Conservation (phyloP, 306 rosid species). For the Albizia julibrissin region DNA sequence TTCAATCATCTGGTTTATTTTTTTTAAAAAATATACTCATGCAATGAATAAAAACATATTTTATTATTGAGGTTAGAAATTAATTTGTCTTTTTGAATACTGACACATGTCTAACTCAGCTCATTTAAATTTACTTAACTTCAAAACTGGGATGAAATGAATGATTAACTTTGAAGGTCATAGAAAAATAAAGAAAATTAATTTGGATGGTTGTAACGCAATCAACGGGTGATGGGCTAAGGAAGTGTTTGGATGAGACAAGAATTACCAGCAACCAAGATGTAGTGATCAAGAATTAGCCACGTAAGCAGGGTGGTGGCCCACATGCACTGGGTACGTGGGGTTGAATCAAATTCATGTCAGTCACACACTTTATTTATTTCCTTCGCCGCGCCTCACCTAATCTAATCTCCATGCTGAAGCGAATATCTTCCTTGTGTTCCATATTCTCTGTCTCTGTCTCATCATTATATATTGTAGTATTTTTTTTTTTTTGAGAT, state of each 20-base stretch:
- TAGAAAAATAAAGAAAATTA: background rate
- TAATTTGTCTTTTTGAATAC: too few relatives aligned
- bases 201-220: background rate
- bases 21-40: too few relatives aligned
- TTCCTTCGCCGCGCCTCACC: background rate
- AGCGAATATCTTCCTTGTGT: background rate
- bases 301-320: slow-evolving; percentile 14
- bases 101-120: too few relatives aligned
- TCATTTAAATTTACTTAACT: too few relatives aligned
- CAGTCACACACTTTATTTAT: background rate
- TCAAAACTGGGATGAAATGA: too few relatives aligned
- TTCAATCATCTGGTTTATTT: too few relatives aligned
- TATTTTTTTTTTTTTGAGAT: too few relatives aligned
- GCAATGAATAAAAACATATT: too few relatives aligned
- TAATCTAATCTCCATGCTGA: background rate
- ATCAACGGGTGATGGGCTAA: background rate
- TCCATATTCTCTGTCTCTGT: background rate
- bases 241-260: background rate
- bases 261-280: background rate
- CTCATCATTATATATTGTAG: background rate
- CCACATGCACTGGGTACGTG: background rate
- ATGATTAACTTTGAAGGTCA: too few relatives aligned
- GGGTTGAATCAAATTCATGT: background rate
- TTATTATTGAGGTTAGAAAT: too few relatives aligned
- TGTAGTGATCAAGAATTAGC: background rate